Conservation (phyloP, 805 yeast species). For the Ogataea nitratoaversa region DNA sequence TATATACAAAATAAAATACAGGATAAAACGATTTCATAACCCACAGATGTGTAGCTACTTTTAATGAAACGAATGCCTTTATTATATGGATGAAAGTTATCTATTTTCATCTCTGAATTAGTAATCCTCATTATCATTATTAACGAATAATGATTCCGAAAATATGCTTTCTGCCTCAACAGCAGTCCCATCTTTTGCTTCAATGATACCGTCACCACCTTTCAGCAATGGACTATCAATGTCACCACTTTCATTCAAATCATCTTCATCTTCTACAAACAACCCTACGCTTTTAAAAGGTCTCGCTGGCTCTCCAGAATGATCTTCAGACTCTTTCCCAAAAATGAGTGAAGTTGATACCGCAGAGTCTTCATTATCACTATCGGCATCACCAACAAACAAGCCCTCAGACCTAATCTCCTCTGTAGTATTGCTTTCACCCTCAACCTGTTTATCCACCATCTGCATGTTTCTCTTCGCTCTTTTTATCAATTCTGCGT, state of each 20-base stretch:
- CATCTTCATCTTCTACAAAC: background rate
- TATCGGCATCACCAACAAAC: background rate
- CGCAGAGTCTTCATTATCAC: background rate
- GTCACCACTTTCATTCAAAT: background rate
- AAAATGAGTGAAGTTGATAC: background rate
- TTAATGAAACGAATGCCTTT: too few species aligned
- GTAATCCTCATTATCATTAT: too few species aligned
- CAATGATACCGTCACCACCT: background rate
- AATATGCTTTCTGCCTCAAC: too few species aligned
- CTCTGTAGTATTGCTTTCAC: background rate
- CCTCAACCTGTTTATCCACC: constrained; percentile 1
- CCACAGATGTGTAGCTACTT: too few species aligned
- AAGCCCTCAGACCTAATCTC: background rate
- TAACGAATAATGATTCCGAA: too few species aligned
- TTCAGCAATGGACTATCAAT: background rate
- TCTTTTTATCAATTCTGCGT: constrained; percentile 19
- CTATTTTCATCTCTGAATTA: too few species aligned
- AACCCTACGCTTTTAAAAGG: background rate
- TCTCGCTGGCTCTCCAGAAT: background rate
- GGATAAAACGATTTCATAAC: too few species aligned
- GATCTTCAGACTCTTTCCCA: background rate
- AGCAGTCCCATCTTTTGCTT: background rate
- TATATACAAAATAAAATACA: too few species aligned
- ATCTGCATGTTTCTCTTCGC: constrained; percentile 21
- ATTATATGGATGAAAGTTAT: too few species aligned